These are phyloP conservation scores for Pseudonectria foliicola DNA, from an alignment of 2,329 filamentous ascomycete genomes.

Conservation along the genomic window DNA sequence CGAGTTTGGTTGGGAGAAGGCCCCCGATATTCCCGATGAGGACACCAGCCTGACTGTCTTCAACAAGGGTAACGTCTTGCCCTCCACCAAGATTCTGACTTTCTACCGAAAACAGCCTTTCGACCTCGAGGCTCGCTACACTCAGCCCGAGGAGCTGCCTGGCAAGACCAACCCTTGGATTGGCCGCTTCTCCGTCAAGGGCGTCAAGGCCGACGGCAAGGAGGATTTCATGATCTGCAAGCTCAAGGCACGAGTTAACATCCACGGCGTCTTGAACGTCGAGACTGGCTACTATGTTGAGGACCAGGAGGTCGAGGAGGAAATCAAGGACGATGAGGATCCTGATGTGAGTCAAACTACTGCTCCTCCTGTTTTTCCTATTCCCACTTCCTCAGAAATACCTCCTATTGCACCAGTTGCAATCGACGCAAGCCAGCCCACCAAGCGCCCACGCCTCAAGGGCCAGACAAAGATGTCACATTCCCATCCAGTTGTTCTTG, in stretches of 20 bases:
- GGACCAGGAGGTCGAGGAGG: constrained; percentile 94
- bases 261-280: constrained; percentile 92
- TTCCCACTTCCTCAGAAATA: constrained; percentile 1
- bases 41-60: constrained; percentile 96
- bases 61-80: constrained; percentile 93
- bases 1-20: constrained; percentile 99
- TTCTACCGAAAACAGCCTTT: constrained; percentile 99
- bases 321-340: constrained; percentile 71
- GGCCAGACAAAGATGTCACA: constrained; percentile 1
- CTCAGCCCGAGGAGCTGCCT: constrained; percentile 76
- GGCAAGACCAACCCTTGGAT: constrained; percentile 93
- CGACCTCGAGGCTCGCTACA: constrained; percentile 90
- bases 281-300: constrained; percentile 98
- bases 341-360: constrained; percentile 57
- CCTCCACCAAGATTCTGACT: constrained; percentile 97
- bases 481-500: constrained; percentile 2
- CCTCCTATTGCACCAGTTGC: constrained; percentile 9
- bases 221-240: constrained; percentile 99
- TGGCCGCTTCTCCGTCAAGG: constrained; percentile 95
- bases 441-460: constrained; percentile 16
- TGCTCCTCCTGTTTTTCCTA: constrained; percentile 1
- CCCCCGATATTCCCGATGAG: constrained; percentile 94
- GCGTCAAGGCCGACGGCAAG: constrained; percentile 85
- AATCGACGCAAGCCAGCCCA: constrained; percentile 10
- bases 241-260: constrained; percentile 92